These are phyloP conservation scores for Boletus pseudo-olivaceus DNA, from an alignment of 768 basidiomycete species.

Conservation along the genomic window DNA sequence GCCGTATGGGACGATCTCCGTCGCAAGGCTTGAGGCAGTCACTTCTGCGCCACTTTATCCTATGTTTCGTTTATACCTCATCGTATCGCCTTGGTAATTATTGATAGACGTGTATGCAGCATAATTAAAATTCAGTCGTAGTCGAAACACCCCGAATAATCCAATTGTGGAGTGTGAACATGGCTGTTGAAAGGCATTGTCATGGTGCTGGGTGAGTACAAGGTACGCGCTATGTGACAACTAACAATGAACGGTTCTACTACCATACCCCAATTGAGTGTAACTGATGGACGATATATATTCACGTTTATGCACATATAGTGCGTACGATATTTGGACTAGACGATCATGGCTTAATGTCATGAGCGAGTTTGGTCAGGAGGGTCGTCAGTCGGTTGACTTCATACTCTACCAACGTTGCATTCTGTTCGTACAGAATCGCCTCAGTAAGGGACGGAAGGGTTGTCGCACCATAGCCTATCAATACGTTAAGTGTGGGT, in stretches of 20 bases:
- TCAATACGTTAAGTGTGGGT: background rate
- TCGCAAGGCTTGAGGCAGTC: slow-evolving; percentile 9
- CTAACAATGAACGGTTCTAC: background rate
- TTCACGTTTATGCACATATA: background rate
- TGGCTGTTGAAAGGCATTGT: background rate
- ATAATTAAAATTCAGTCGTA: slow-evolving; percentile 4
- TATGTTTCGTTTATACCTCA: slow-evolving; percentile 11
- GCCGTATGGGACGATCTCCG: slow-evolving; percentile 46
- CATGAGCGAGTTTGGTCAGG: slow-evolving; percentile 49
- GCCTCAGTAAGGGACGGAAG: slow-evolving; percentile 79
- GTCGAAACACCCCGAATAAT: background rate
- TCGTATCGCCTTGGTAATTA: slow-evolving; percentile 16
- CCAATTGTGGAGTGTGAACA: background rate
- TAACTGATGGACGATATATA: background rate
- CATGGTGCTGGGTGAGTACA: background rate
- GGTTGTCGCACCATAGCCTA: slow-evolving; percentile 83
- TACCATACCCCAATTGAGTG: background rate
- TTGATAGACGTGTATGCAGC: background rate
- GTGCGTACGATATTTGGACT: background rate
- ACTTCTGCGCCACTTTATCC: slow-evolving; percentile 3
- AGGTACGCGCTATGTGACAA: background rate
- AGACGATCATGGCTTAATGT: slow-evolving; percentile 14
- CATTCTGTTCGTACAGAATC: slow-evolving; percentile 64
- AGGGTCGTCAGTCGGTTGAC: slow-evolving; percentile 50
- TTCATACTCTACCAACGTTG: slow-evolving; percentile 58